A percentile compares a stretch with the other conserved stretches of the same genome.
Conservation (phyloP, 305 asterid genomes). For the Fraxinus latifolia region DNA sequence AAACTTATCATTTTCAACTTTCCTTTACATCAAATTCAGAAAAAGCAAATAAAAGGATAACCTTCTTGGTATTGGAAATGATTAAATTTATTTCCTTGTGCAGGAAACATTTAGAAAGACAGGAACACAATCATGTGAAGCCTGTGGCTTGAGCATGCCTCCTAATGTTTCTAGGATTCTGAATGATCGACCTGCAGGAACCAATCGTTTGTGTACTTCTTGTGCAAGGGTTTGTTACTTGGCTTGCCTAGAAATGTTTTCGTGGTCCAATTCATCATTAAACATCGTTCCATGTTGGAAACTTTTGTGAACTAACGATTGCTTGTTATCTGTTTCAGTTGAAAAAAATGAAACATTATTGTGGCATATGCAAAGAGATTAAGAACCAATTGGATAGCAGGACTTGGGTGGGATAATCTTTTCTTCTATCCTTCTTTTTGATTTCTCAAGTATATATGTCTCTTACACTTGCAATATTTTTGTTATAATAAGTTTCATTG, state of each 20-base stretch:
- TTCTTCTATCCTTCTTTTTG: constrained; percentile 13
- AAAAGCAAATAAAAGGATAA: constrained; percentile 4
- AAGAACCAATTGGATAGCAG: constrained; percentile 74
- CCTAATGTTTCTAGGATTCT: constrained; percentile 52
- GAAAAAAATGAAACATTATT: constrained; percentile 79
- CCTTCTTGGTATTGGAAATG: constrained; percentile 21
- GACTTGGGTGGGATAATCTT: constrained; percentile 74
- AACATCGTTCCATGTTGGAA: constrained; percentile 18
- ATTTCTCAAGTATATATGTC: constrained; percentile 23
- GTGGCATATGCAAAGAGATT: constrained; percentile 95
- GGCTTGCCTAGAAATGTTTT: constrained; percentile 22
- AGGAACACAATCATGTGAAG: constrained; percentile 69
- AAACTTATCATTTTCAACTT: not conserved
- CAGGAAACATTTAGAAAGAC: constrained; percentile 54
- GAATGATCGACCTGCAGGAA: constrained; percentile 43
- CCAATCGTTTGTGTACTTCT: constrained; percentile 74
- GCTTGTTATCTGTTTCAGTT: constrained; percentile 49
- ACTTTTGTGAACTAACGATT: constrained; percentile 21
- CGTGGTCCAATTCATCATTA: constrained; percentile 19
- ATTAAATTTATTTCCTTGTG: constrained; percentile 17
- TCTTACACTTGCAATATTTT: not conserved
- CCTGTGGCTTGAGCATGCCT: constrained; percentile 65
- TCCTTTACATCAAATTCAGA: not conserved
- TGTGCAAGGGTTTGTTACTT: constrained; percentile 83
- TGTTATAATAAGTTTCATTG: constrained; percentile 13